Base-by-base conservation (phyloP, 495 filamentous ascomycete genomes). In the Neurospora tetrasperma region DNA sequence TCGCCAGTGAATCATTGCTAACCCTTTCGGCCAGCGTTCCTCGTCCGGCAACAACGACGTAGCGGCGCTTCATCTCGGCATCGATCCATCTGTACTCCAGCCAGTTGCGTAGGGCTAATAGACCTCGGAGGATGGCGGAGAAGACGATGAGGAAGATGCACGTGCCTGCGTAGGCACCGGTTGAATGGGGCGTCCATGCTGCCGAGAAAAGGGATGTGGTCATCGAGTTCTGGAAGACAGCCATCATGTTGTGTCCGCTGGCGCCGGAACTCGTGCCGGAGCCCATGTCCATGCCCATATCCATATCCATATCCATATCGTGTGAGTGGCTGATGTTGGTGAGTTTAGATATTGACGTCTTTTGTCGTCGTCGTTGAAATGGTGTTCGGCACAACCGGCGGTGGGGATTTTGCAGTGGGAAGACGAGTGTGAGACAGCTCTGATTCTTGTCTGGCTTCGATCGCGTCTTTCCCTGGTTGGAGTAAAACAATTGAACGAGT, bases 111-210 rank as follows among this genome's bases (percentile, higher is more conserved):
- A 88, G 83, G 5, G 93, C 95, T 59, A 92, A 82, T 12, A 95
- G 82, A 20, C 83, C 83, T 44, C 94, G 91, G 78, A 89, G 89
- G 71, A 91, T 75, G 73, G 90, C 83, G 18, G 90, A 88, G 35
- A 97, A 88, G 18, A 90, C 72, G 80, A 96, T 89, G 62, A 97
- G 85, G 81, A 97, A 96, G 80, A 97, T 91, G 81, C 94, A 96
- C 43, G 93, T 95, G 46, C 87, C 93, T 6, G 91, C 93, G 79
- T 97, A 98, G 70, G 83, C 75, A 71, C 91, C 91, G 0, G 86
- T 84, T 20, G 81, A 87, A 8, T 77, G 83, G 12, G 94, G 95
- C 6, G 89, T 90, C 94, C 94, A 98, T 42, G 81, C 74, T 0
- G 82, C 75, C 8, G 92, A 91, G 86, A 88, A 97, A 74, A 97